A percentile compares a stretch with the other conserved stretches of the same genome.
Conservation (phyloP, 345 rosid species). For the Psidium guajava region DNA sequence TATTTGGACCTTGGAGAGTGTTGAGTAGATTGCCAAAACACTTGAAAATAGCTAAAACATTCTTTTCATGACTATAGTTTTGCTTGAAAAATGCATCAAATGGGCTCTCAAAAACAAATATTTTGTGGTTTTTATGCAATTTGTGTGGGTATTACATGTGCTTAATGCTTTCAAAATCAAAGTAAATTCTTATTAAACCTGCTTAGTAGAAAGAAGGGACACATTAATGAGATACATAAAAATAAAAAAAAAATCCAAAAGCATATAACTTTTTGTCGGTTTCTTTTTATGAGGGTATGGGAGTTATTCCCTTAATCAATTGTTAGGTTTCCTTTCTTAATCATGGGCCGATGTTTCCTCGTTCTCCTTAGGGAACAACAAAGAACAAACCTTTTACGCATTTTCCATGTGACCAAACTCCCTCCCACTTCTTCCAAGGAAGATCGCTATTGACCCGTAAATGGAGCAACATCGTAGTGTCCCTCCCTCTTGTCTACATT, state of each 20-base stretch:
- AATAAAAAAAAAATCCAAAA: too few species aligned
- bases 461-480: neutral
- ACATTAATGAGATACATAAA: neutral
- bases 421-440: neutral
- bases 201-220: neutral
- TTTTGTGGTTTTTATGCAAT: neutral
- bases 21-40: neutral
- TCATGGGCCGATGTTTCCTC: neutral
- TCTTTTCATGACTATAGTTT: neutral
- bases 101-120: neutral
- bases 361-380: neutral
- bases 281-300: neutral
- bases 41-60: neutral
- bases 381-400: neutral
- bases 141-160: neutral
- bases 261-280: neutral
- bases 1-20: too few species aligned
- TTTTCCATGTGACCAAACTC: neutral
- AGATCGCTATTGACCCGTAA: neutral
- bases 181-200: neutral
- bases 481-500: neutral
- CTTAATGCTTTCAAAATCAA: neutral
- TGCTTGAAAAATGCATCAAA: neutral
- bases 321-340: neutral
- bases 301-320: neutral